Evolutionary conservation across 1,284 basidiomycete species (phyloP), one percentile per base, ranked within the genome.

Genomic region (Ganoderma multipileum): DNA sequence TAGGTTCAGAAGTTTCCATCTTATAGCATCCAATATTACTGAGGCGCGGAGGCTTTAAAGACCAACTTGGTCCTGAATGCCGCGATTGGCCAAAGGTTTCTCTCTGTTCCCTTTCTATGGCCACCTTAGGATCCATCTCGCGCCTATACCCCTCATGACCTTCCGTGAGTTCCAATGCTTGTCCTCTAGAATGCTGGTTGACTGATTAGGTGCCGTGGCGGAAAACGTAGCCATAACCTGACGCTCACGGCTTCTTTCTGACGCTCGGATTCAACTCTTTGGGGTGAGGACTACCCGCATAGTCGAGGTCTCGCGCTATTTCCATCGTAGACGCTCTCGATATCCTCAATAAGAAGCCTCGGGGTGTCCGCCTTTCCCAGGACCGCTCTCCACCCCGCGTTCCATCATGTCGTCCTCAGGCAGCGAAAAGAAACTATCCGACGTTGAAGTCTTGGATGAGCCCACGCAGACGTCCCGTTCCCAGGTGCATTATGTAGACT

Each of bases 331-430:
- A 42, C 1, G 41, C 41, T 42, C 16, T 42, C 16, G 16, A 16
- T 16, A 16, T 42, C 12, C 0, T 42, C 39, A 26, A 44, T 61
- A 41, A 61, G 18, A 38, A 38, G 2, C 55, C 14, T 33, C 18
- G 8, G 30, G 20, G 6, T 18, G 33, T 23, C 52, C 7, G 30
- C 28, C 20, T 60, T 26, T 20, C 12, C 14, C 38, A 39, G n/a
- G 38, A 23, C 23, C 38, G 2, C n/a, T 12, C 58, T 41, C 58
- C 20, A 11, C 36, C 12, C 58, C 14, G 36, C 58, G 7, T 5
- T 12, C 58, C 23, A 18, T 20, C 33, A 60, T 60, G 58, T 42
- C 58, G n/a, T 41, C 58, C 38, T 28, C 58, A n/a, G 39, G 58
- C 38, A 2, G 28, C 23, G 38, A 60, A 26, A 38, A 60, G 33